Conservation (phyloP, 768 basidiomycete species). For the Tricholoma terreum region DNA sequence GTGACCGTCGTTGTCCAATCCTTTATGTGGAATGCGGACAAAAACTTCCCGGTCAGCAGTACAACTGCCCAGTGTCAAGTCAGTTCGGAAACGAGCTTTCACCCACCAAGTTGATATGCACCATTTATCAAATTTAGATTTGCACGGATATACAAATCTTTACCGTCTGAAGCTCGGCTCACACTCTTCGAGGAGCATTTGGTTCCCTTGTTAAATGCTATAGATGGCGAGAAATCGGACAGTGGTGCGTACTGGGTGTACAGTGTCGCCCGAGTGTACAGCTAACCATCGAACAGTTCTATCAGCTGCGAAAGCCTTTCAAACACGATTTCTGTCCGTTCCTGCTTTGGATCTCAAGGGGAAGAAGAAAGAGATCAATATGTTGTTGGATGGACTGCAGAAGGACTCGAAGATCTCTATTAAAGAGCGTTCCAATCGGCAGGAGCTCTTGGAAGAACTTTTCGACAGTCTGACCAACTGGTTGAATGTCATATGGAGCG, state of each 20-base stretch:
- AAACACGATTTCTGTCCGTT: slow-evolving; percentile 33
- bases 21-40: too few species aligned
- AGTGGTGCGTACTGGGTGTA: slow-evolving; percentile 26
- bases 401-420: slow-evolving; percentile 52
- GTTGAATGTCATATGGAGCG: slow-evolving; percentile 63
- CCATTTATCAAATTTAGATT: slow-evolving; percentile 33
- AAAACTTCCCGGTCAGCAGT: too few species aligned
- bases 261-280: neutral
- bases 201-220: slow-evolving; percentile 43
- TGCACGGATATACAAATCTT: slow-evolving; percentile 40
- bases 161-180: slow-evolving; percentile 54
- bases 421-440: slow-evolving; percentile 50
- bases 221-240: slow-evolving; percentile 35
- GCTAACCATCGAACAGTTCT: slow-evolving; percentile 23
- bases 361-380: slow-evolving; percentile 54
- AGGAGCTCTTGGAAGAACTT: slow-evolving; percentile 54
- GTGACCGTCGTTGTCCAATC: too few species aligned
- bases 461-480: slow-evolving; percentile 54
- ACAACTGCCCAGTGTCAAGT: slow-evolving; percentile 5
- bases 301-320: slow-evolving; percentile 37
- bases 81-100: neutral
- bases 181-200: slow-evolving; percentile 49
- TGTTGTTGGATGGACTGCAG: slow-evolving; percentile 49
- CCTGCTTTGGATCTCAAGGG: slow-evolving; percentile 50
- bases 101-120: neutral